Evolutionary conservation across 2,329 filamentous ascomycete species (phyloP).

Genomic region (Ophiostoma populinum): DNA sequence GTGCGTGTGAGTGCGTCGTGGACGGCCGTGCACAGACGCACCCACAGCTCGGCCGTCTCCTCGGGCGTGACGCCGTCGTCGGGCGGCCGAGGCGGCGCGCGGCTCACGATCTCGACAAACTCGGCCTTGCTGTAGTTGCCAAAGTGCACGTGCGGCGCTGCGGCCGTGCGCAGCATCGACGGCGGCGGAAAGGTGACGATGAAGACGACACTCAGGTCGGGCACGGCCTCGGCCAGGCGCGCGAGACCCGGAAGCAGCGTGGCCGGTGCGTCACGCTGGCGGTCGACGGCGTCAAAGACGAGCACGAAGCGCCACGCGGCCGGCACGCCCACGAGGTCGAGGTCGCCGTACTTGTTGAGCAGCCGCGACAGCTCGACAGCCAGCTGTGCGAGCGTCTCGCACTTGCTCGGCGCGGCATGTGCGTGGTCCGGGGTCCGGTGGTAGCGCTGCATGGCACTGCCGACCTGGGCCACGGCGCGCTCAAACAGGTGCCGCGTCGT

Average conservation of each 20-base stretch:
- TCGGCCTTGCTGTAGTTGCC: conserved; percentile 69
- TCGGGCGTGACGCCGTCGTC: conserved; percentile 31
- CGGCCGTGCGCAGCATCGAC: conserved; percentile 49
- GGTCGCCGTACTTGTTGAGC: conserved; percentile 29
- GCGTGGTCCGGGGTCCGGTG: conserved; percentile 21
- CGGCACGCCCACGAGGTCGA: conserved; percentile 16
- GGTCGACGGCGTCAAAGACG: conserved; percentile 77
- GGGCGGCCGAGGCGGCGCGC: conserved; percentile 25
- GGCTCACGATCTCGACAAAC: conserved; percentile 59
- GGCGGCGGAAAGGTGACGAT: conserved; percentile 57
- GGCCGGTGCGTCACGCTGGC: conserved; percentile 59
- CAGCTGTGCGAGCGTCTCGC: conserved; percentile 67
- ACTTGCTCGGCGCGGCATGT: conserved; percentile 27
- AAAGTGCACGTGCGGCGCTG: conserved; percentile 65
- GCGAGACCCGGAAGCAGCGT: conserved; percentile 70
- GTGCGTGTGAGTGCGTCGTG: conserved; percentile 76
- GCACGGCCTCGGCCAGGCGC: conserved; percentile 65
- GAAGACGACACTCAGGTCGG: conserved; percentile 58
- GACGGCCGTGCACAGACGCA: conserved; percentile 64
- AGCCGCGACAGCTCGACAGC: conserved; percentile 53
- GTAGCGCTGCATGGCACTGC: conserved; percentile 24
- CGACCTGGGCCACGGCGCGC: conserved; percentile 43
- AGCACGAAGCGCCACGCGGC: conserved; percentile 49
- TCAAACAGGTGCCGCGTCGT: conserved; percentile 65
- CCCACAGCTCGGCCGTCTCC: conserved; percentile 54